Base-by-base conservation (phyloP, 352 stramenopile species). In the Peronospora destructor region DNA sequence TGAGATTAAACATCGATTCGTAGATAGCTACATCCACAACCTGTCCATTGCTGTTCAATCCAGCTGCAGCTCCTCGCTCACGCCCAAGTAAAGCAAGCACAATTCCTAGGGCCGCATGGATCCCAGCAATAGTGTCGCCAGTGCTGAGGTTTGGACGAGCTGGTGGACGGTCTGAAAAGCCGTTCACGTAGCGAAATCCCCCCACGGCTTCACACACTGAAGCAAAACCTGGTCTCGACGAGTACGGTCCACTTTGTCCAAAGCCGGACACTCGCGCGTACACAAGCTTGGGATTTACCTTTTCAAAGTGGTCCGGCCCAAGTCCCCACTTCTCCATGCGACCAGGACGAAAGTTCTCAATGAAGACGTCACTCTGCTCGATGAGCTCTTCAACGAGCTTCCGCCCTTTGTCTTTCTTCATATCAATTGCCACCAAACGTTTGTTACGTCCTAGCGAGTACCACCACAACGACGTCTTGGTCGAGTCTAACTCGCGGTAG, bases 401-500 rank as follows among this genome's bases (percentile, higher is more conserved):
- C 6, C 77, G 65, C 0, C 81, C 85, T 37, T 83, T 60, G 3
- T 73, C 56, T 37, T 80, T 75, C 44, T 84, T 82, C 51, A 95
- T 84, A 49, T 95, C 83, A 26, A 95, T 75, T 13, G 72, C 64
- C 19, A 94, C 77, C 6, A 73, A 92, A 26, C 80, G 80, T 49
- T 95, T 95, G 75, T 94, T 94, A 56, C 84, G 78, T 13, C 81
- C 83, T 12, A 95, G 68, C 13, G 84, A 94, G 59, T 91, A 87
- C 84, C 84, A 95, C 84, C 84, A 95, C 42, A 91, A 56, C 34
- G 85, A 92, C 25, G 83, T 94, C 51, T 76, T 71, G 40, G 63
- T 79, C 17, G 59, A 48, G 49, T 94, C 82, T 30, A 93, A 57
- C 45, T 85, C 62, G 28, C 84, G 79, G 51, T 86, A 92, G 53